phyloP scores from a whole-genome alignment of 176 grass and related monocot species.

The Cenchrus fungigraminus region DNA sequence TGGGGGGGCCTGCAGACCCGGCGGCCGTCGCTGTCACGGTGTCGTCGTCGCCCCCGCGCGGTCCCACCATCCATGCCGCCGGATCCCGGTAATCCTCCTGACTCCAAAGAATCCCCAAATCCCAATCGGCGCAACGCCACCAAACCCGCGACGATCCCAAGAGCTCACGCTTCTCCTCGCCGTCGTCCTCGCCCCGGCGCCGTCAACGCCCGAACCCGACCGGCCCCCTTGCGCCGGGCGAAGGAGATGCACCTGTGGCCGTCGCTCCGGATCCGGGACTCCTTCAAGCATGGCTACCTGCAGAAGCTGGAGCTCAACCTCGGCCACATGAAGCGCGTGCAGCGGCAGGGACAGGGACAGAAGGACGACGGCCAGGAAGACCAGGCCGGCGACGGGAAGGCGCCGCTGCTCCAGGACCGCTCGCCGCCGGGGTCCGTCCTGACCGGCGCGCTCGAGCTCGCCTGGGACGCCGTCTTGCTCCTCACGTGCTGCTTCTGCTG shows the following conservation, averaged over 20 bases:
- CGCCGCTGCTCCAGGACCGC: constrained; percentile 60
- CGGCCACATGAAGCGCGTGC: constrained; percentile 57
- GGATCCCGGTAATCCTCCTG: neutral
- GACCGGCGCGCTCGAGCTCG: constrained; percentile 38
- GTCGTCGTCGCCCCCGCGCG: too few species aligned
- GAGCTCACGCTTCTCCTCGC: constrained; percentile 13
- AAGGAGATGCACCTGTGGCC: constrained; percentile 98
- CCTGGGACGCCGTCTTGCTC: constrained; percentile 63
- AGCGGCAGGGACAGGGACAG: constrained; percentile 20
- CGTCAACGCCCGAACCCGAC: neutral
- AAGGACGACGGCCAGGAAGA: constrained; percentile 6
- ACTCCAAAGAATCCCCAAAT: neutral
- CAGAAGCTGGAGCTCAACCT: constrained; percentile 86
- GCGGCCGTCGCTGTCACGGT: neutral
- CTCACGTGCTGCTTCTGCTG: constrained; percentile 83
- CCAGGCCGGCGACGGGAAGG: neutral
- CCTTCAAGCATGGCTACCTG: constrained; percentile 82
- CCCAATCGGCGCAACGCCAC: constrained; percentile 2
- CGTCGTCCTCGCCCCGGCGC: neutral
- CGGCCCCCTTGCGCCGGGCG: neutral
- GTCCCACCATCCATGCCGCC: neutral
- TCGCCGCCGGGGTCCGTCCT: constrained; percentile 11
- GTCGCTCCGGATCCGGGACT: constrained; percentile 74
- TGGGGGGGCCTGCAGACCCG: neutral
- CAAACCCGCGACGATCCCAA: constrained; percentile 23